Percentiles rank a stretch among this genome's conserved stretches.
Evolutionary conservation across 2,329 filamentous ascomycete species (phyloP).

Genomic region (Penicillium sp.): DNA sequence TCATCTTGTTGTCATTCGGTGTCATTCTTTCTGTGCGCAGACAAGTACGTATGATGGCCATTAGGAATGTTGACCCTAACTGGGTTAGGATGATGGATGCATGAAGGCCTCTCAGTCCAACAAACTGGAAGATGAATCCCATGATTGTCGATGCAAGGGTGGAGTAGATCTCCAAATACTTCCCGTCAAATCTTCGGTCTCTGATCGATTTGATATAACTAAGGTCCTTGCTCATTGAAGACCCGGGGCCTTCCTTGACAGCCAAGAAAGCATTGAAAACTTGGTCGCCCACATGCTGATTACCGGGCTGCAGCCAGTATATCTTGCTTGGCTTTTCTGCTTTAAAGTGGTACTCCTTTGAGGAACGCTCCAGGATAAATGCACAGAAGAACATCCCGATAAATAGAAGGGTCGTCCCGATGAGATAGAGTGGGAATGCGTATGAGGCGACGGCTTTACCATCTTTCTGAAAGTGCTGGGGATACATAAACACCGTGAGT

Average conservation of each 20-base stretch:
- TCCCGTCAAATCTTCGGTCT: constrained; percentile 12
- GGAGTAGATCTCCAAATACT: constrained; percentile 20
- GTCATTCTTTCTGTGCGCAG: constrained; percentile 36
- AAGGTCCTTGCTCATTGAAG: constrained; percentile 16
- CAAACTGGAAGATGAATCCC: constrained; percentile 42
- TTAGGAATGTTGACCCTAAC: constrained; percentile 37
- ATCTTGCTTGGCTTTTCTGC: constrained; percentile 31
- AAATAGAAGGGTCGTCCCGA: constrained; percentile 35
- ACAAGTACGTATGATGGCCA: constrained; percentile 38
- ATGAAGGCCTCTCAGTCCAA: constrained; percentile 41
- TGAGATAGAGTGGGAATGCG: constrained; percentile 36
- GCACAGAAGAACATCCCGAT: constrained; percentile 39
- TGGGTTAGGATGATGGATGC: constrained; percentile 39
- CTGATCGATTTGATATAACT: constrained; percentile 34
- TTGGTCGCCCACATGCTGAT: constrained; percentile 41
- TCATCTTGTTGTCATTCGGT: constrained; percentile 30
- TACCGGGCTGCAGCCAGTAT: constrained; percentile 43
- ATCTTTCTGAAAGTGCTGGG: constrained; percentile 28
- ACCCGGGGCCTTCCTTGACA: constrained; percentile 23
- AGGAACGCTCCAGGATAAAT: constrained; percentile 36
- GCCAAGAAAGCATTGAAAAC: constrained; percentile 40
- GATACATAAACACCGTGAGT: constrained; percentile 32
- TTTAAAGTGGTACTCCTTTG: constrained; percentile 27
- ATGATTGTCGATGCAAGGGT: constrained; percentile 30
- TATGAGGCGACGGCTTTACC: constrained; percentile 28